Evolutionary conservation across 139 green algal genomes (phyloP).

Genomic region (Ulvella scutata): DNA sequence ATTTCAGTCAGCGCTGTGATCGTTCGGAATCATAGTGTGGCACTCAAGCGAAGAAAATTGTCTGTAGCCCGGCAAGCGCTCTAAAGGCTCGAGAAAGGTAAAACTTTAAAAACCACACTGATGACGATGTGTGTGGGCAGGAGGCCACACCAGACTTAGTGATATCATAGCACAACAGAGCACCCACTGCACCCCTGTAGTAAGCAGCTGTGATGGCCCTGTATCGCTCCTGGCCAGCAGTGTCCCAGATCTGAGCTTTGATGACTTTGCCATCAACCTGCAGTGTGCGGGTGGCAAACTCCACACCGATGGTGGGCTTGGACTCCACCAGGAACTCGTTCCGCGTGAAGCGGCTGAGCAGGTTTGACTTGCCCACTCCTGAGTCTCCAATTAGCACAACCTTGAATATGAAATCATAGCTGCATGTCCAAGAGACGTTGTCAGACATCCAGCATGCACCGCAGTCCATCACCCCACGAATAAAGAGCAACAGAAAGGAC

Average conservation of each 20-base stretch:
- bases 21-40: too few relatives aligned
- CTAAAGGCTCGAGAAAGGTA: too few relatives aligned
- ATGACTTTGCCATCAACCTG: constrained; percentile 97
- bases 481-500: not conserved
- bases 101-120: too few relatives aligned
- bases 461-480: not conserved
- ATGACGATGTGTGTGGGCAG: too few relatives aligned
- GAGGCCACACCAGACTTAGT: constrained; percentile 70
- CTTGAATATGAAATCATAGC: constrained; percentile 99
- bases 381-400: constrained; percentile 97
- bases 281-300: constrained; percentile 97
- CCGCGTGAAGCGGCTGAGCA: constrained; percentile 92
- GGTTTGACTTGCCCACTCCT: constrained; percentile 96
- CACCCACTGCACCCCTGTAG: constrained; percentile 93
- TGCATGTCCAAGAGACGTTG: constrained; percentile 17
- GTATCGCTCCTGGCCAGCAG: constrained; percentile 93
- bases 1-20: too few relatives aligned
- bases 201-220: constrained; percentile 98
- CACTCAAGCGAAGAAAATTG: too few relatives aligned
- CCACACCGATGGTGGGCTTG: constrained; percentile 98
- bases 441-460: not conserved
- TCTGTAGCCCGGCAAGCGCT: too few relatives aligned
- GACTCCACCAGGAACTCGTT: constrained; percentile 98
- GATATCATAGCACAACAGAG: constrained; percentile 98
- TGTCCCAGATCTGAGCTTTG: constrained; percentile 99